phyloP scores from a whole-genome alignment of 2,329 filamentous ascomycete genomes.

The Scytalidium sp. region DNA sequence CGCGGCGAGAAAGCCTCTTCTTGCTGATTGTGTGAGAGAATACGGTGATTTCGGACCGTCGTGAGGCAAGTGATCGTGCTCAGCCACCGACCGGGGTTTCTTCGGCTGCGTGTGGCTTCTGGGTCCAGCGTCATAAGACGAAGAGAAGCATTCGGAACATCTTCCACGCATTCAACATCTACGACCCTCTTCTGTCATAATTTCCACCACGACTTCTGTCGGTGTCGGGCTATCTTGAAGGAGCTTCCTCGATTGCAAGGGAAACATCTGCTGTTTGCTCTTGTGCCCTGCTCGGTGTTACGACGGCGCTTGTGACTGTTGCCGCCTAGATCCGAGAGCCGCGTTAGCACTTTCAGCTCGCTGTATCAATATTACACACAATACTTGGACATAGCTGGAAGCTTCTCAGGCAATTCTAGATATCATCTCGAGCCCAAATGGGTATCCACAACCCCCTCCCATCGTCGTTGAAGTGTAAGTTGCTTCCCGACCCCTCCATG shows the following conservation, averaged over 20 bases:
- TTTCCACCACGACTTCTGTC: neutral
- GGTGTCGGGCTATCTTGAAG: neutral
- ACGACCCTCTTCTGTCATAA: neutral
- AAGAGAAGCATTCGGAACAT: neutral
- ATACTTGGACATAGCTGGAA: neutral
- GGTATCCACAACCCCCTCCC: conserved; percentile 66
- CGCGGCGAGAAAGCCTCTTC: neutral
- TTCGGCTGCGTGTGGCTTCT: neutral
- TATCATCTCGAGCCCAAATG: conserved; percentile 36
- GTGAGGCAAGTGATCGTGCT: neutral
- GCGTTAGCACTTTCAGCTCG: neutral
- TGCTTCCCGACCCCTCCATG: conserved; percentile 11
- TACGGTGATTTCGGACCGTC: neutral
- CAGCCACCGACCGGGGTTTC: neutral
- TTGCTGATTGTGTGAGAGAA: neutral
- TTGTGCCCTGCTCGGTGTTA: neutral
- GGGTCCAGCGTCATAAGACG: neutral
- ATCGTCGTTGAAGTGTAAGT: conserved; percentile 67
- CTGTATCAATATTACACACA: neutral
- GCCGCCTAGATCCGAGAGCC: neutral
- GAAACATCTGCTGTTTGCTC: neutral
- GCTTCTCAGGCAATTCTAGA: neutral
- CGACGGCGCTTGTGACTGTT: neutral
- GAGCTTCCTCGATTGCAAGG: neutral
- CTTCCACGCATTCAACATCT: neutral